Percentiles rank a stretch among this genome's conserved stretches.
Evolutionary conservation across 1,139 yeast species (phyloP).

Genomic region (Sugiyamaella grinbergsii): DNA sequence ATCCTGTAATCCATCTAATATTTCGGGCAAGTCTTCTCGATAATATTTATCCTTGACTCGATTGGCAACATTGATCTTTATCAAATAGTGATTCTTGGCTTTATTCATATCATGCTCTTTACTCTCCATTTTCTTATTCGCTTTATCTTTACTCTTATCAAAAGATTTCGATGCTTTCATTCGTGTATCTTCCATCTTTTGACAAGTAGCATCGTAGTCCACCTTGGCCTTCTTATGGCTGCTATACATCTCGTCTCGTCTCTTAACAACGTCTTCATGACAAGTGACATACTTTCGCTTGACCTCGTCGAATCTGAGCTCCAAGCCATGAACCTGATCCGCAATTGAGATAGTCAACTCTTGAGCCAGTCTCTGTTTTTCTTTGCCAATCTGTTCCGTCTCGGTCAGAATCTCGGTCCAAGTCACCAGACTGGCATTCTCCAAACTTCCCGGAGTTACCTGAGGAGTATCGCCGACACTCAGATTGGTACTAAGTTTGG

Average conservation of each 20-base stretch:
- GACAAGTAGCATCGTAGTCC: conserved; percentile 77
- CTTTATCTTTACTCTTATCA: conserved; percentile 55
- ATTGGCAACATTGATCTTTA: conserved; percentile 81
- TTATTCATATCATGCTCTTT: conserved; percentile 80
- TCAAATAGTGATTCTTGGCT: conserved; percentile 78
- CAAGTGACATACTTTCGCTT: conserved; percentile 59
- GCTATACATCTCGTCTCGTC: conserved; percentile 62
- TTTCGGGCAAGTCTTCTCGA: conserved; percentile 92
- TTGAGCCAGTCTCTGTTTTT: conserved; percentile 59
- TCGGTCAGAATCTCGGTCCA: conserved; percentile 90
- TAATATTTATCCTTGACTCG: conserved; percentile 88
- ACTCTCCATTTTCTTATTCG: conserved; percentile 59
- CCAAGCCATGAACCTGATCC: conserved; percentile 60
- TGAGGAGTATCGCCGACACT: conserved; percentile 92
- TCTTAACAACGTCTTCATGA: conserved; percentile 58
- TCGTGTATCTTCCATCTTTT: conserved; percentile 77
- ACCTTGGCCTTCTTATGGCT: conserved; percentile 72
- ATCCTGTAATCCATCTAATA: conserved; percentile 83
- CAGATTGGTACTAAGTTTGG: conserved; percentile 63
- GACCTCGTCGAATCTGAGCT: conserved; percentile 56
- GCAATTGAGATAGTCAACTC: conserved; percentile 65
- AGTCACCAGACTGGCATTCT: conserved; percentile 87
- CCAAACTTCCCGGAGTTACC: conserved; percentile 93
- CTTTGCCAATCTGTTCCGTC: conserved; percentile 78
- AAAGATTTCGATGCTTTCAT: conserved; percentile 59